Conservation (phyloP, 768 basidiomycete genomes). For the Trametes maxima region DNA sequence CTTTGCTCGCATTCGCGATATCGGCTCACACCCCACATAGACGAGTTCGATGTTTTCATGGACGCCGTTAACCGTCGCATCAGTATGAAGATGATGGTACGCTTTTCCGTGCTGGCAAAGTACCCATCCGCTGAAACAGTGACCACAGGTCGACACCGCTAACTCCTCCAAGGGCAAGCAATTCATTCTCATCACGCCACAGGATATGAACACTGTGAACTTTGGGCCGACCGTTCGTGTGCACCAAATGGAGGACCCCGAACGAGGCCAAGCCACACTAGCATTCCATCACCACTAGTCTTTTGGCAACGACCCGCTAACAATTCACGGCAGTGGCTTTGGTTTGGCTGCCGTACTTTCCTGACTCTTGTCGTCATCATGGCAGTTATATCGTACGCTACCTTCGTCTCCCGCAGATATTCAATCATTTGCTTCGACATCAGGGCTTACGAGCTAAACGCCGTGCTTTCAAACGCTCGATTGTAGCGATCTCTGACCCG, state of each 20-base stretch:
- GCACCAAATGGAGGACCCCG: slow-evolving; percentile 77
- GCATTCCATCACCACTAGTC: slow-evolving; percentile 29
- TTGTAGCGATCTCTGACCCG: too few species aligned
- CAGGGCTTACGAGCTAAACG: too few species aligned
- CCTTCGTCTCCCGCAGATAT: too few species aligned
- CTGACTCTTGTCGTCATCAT: too few species aligned
- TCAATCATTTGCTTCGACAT: too few species aligned
- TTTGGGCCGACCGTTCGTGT: slow-evolving; percentile 73
- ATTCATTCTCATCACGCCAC: slow-evolving; percentile 95
- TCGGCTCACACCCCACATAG: slow-evolving; percentile 38
- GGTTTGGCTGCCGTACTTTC: too few species aligned
- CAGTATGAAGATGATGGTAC: slow-evolving; percentile 93
- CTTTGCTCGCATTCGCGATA: neutral
- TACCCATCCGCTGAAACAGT: neutral
- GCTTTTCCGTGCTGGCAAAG: slow-evolving; percentile 25
- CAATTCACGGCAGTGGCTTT: too few species aligned
- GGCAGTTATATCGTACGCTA: too few species aligned
- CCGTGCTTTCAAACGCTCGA: too few species aligned
- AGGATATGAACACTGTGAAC: slow-evolving; percentile 78
- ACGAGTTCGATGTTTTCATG: slow-evolving; percentile 99
- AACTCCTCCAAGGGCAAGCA: slow-evolving; percentile 87
- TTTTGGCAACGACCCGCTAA: too few species aligned
- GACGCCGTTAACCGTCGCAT: slow-evolving; percentile 90
- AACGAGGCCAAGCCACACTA: slow-evolving; percentile 60
- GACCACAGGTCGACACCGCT: slow-evolving; percentile 79